Evolutionary conservation across 169 alveolate species (phyloP).

Genomic region (Cryptosporidium felis): DNA sequence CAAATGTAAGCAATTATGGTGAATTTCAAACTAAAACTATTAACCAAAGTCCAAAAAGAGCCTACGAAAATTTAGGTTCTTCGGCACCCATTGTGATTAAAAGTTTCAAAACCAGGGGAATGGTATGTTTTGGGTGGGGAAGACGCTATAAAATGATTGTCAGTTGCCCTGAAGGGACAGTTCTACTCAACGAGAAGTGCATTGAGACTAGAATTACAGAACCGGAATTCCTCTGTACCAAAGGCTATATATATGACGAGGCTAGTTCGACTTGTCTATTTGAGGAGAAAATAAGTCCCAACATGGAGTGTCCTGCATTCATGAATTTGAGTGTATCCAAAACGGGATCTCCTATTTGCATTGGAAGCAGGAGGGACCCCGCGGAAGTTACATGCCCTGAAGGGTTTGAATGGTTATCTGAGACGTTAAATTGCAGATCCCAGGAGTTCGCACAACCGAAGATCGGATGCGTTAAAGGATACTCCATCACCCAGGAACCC

Average conservation of each 20-base stretch:
- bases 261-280: conserved; percentile 2
- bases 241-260: conserved; percentile 38
- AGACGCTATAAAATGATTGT: conserved; percentile 63
- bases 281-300: conserved; percentile 12
- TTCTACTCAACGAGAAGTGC: conserved; percentile 48
- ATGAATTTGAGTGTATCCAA: background rate
- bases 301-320: conserved; percentile 53
- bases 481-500: conserved; percentile 18
- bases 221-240: conserved; percentile 23
- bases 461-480: conserved; percentile 38
- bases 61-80: conserved; percentile 26
- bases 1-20: background rate
- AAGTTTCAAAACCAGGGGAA: conserved; percentile 26
- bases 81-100: conserved; percentile 42
- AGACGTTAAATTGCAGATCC: conserved; percentile 28
- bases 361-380: conserved; percentile 34
- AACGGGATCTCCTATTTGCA: conserved; percentile 51
- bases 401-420: conserved; percentile 59
- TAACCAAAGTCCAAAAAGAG: background rate
- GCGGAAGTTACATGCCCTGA: conserved; percentile 50
- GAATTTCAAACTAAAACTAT: background rate
- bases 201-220: conserved; percentile 31
- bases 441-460: conserved; percentile 57
- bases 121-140: conserved; percentile 73
- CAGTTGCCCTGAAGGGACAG: conserved; percentile 57